phyloP scores from a whole-genome alignment of 352 stramenopile species.

The Globisporangium alternatum region DNA sequence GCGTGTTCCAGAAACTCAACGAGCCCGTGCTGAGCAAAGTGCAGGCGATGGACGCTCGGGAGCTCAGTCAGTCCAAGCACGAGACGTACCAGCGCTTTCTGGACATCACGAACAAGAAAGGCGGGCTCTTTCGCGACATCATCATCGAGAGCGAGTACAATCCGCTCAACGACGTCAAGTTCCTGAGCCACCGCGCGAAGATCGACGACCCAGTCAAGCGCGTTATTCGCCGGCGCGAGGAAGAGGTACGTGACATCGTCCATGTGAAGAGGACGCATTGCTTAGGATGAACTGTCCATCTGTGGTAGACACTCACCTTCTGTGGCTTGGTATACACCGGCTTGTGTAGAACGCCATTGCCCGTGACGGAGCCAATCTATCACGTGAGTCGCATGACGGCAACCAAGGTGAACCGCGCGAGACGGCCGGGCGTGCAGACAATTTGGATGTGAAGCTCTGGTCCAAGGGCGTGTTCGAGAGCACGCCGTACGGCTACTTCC shows the following conservation, averaged over 20 bases:
- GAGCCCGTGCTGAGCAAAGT: conserved; percentile 57
- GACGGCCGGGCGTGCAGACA: conserved; percentile 45
- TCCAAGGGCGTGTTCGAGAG: conserved; percentile 70
- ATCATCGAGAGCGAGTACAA: conserved; percentile 87
- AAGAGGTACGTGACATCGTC: conserved; percentile 33
- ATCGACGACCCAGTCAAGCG: conserved; percentile 72
- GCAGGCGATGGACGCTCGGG: conserved; percentile 40
- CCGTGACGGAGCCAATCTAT: conserved; percentile 36
- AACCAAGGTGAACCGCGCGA: conserved; percentile 9
- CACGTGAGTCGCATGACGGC: conserved; percentile 16
- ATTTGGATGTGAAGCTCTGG: conserved; percentile 75
- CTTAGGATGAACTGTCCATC: background rate
- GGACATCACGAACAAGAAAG: conserved; percentile 82
- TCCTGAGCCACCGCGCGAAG: conserved; percentile 37
- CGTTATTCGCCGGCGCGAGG: conserved; percentile 53
- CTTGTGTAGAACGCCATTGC: conserved; percentile 42
- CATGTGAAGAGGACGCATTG: background rate
- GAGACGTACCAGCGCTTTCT: conserved; percentile 74
- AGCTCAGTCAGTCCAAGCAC: conserved; percentile 44
- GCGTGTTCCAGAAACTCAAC: conserved; percentile 73
- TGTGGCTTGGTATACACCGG: background rate
- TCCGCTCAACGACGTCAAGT: conserved; percentile 62
- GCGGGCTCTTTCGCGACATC: conserved; percentile 76
- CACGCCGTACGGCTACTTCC: conserved; percentile 82
- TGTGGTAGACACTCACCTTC: background rate